These are phyloP conservation scores for Metarhizium rileyi DNA, from an alignment of 2,329 filamentous ascomycete species.

Conservation along the genomic window DNA sequence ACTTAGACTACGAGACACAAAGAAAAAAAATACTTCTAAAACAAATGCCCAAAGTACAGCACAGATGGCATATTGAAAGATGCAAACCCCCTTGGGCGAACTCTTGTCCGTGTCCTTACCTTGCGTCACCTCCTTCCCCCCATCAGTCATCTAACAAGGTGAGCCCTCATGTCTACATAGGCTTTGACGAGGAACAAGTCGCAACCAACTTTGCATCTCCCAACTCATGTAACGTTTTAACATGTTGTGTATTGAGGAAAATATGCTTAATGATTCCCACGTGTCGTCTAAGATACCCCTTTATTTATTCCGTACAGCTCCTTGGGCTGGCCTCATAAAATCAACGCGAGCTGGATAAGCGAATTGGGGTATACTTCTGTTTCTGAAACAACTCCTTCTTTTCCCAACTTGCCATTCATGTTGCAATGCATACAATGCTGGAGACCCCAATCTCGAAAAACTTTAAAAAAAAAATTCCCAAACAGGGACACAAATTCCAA, in stretches of 20 bases:
- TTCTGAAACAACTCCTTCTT: background rate
- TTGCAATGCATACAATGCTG: background rate
- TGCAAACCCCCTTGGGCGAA: too few relatives aligned
- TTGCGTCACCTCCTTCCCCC: too few relatives aligned
- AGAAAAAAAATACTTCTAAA: too few relatives aligned
- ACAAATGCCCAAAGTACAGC: background rate
- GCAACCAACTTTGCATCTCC: too few relatives aligned
- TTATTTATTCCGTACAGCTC: background rate
- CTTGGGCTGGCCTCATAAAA: background rate
- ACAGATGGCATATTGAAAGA: too few relatives aligned
- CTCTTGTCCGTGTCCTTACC: too few relatives aligned
- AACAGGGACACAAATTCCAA: background rate
- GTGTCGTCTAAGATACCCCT: background rate
- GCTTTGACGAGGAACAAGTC: background rate
- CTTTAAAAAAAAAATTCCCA: background rate
- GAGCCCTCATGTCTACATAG: too few relatives aligned
- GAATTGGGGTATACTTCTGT: constrained; percentile 1
- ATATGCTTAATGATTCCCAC: background rate
- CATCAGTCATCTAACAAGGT: too few relatives aligned
- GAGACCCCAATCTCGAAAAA: background rate
- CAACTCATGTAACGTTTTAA: too few relatives aligned
- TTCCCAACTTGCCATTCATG: background rate
- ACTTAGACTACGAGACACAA: too few relatives aligned
- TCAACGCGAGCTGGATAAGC: background rate
- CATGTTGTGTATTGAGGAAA: background rate